A percentile compares a stretch with the other conserved stretches of the same genome.
These are phyloP conservation scores for Paraconiothyrium sp. DNA, from an alignment of 2,329 filamentous ascomycete genomes.

Conservation along the genomic window DNA sequence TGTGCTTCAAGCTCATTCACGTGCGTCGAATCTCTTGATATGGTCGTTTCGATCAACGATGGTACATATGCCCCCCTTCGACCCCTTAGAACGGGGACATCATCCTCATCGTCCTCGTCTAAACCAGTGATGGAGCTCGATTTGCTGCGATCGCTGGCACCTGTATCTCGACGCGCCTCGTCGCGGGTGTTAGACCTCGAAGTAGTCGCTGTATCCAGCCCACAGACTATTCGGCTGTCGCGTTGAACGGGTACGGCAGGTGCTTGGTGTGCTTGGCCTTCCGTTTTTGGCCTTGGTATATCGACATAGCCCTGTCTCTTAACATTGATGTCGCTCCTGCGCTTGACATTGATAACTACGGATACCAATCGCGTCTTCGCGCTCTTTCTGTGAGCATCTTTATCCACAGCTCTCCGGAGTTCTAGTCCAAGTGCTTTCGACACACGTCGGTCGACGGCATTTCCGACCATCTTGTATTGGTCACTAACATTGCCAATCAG, in stretches of 20 bases:
- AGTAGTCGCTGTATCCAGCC: neutral
- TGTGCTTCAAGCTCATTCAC: neutral
- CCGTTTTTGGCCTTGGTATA: neutral
- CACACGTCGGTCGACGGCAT: conserved; percentile 76
- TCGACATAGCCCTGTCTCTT: neutral
- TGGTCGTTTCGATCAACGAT: neutral
- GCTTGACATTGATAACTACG: conserved; percentile 2
- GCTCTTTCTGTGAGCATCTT: neutral
- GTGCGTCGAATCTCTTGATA: neutral
- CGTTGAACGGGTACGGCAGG: too few relatives aligned
- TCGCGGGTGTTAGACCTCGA: neutral
- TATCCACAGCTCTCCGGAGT: conserved; percentile 48
- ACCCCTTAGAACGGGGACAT: neutral
- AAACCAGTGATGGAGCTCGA: neutral
- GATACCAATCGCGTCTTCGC: neutral
- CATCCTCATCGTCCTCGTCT: neutral
- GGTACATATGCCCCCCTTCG: neutral
- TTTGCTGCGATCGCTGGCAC: neutral
- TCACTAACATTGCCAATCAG: conserved; percentile 66
- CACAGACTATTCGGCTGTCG: neutral
- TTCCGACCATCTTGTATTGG: conserved; percentile 76
- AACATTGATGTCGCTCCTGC: too few relatives aligned
- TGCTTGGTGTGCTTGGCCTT: too few relatives aligned
- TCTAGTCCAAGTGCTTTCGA: conserved; percentile 72
- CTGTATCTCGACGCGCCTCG: neutral